Percentiles rank a stretch among this genome's conserved stretches.
phyloP scores from a whole-genome alignment of 2,329 filamentous ascomycete genomes.

The Furcasterigmium sp. region DNA sequence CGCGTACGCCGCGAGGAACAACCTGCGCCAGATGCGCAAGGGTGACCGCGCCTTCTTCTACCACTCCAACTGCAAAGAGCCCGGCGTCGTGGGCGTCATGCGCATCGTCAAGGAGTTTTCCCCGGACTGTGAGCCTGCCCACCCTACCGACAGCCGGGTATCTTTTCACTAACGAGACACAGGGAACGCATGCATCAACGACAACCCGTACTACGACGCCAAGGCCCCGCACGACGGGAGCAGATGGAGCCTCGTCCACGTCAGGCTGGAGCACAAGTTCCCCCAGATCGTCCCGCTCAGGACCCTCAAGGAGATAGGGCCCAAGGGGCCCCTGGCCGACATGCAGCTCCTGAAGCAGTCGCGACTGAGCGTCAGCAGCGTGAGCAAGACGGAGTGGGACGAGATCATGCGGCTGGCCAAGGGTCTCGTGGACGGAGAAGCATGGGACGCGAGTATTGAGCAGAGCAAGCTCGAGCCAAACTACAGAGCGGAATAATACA shows the following conservation, averaged over 20 bases:
- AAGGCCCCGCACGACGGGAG: slow-evolving; percentile 54
- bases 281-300: slow-evolving; percentile 52
- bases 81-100: slow-evolving; percentile 83
- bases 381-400: slow-evolving; percentile 60
- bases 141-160: no score
- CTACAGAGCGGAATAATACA: slow-evolving; percentile 1
- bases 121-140: slow-evolving; percentile 66
- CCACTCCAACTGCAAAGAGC: slow-evolving; percentile 87
- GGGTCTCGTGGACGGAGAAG: slow-evolving; percentile 6
- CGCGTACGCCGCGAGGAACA: slow-evolving; percentile 62
- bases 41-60: slow-evolving; percentile 97
- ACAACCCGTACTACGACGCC: slow-evolving; percentile 77
- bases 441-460: slow-evolving; percentile 9
- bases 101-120: slow-evolving; percentile 82
- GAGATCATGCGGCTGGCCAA: slow-evolving; percentile 10
- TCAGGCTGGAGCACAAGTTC: slow-evolving; percentile 83
- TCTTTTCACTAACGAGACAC: neutral
- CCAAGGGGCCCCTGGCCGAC: slow-evolving; percentile 54
- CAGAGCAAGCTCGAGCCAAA: slow-evolving; percentile 9
- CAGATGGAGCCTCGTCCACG: slow-evolving; percentile 83
- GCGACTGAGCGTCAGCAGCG: slow-evolving; percentile 75
- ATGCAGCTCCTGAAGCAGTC: slow-evolving; percentile 82
- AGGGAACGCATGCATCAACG: slow-evolving; percentile 17
- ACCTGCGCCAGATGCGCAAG: slow-evolving; percentile 84
- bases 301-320: slow-evolving; percentile 67